Percentiles rank a stretch among this genome's conserved stretches.
Conservation (phyloP, 495 filamentous ascomycete genomes). For the Cryomyces antarcticus region DNA sequence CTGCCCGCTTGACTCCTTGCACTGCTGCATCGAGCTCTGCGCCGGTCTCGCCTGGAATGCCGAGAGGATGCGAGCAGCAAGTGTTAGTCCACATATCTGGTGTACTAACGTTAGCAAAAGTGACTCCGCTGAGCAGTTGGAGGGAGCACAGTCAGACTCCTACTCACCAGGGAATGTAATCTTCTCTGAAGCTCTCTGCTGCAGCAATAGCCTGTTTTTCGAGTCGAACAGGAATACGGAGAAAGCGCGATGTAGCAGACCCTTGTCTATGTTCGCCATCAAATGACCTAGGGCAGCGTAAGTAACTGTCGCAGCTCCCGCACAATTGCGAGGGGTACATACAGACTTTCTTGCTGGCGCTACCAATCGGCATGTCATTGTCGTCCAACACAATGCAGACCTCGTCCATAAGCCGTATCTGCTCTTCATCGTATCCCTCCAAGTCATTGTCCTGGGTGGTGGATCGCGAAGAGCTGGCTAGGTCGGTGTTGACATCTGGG, state of each 20-base stretch:
- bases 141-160: too few relatives aligned
- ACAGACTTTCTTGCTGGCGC: slow-evolving; percentile 97
- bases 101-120: too few relatives aligned
- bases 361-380: slow-evolving; percentile 83
- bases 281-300: slow-evolving; percentile 38
- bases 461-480: slow-evolving; percentile 24
- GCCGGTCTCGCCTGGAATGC: slow-evolving; percentile 79
- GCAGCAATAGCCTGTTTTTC: slow-evolving; percentile 70
- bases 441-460: slow-evolving; percentile 27
- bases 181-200: slow-evolving; percentile 91
- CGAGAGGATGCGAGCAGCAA: slow-evolving; percentile 93
- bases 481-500: slow-evolving; percentile 84
- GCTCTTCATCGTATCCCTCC: slow-evolving; percentile 87
- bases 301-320: neutral
- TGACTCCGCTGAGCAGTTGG: neutral
- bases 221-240: slow-evolving; percentile 93
- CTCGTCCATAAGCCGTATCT: slow-evolving; percentile 96
- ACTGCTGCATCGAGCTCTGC: slow-evolving; percentile 61
- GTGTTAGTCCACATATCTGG: slow-evolving; percentile 96
- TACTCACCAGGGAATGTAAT: slow-evolving; percentile 65
- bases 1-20: slow-evolving; percentile 70
- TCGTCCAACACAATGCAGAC: slow-evolving; percentile 94
- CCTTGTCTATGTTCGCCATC: slow-evolving; percentile 93
- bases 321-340: slow-evolving; percentile 16
- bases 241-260: slow-evolving; percentile 91